A percentile compares a stretch with the other conserved stretches of the same genome.
These are phyloP conservation scores for Piedraia hortae DNA, from an alignment of 2,329 filamentous ascomycete species.

Conservation along the genomic window DNA sequence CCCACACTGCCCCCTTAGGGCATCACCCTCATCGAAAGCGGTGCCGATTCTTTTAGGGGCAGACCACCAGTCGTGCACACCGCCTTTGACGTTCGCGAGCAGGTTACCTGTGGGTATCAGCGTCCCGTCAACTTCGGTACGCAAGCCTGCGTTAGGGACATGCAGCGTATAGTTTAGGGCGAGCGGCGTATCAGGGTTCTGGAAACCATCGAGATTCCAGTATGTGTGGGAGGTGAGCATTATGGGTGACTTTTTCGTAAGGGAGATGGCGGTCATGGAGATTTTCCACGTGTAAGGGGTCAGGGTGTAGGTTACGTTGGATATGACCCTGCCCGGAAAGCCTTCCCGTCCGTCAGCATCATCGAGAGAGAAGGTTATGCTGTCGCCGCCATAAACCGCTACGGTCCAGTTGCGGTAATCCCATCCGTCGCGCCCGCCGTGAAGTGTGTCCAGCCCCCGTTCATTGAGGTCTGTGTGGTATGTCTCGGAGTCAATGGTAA, in stretches of 20 bases:
- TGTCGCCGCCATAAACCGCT: slow-evolving; percentile 34
- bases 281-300: slow-evolving; percentile 36
- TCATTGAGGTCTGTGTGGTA: slow-evolving; percentile 25
- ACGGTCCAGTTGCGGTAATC: slow-evolving; percentile 50
- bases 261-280: slow-evolving; percentile 41
- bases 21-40: slow-evolving; percentile 4
- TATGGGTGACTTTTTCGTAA: slow-evolving; percentile 52
- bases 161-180: slow-evolving; percentile 45
- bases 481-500: slow-evolving; percentile 20
- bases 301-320: slow-evolving; percentile 47
- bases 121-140: slow-evolving; percentile 9
- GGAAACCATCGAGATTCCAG: slow-evolving; percentile 61
- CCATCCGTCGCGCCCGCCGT: slow-evolving; percentile 24
- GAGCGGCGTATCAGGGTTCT: slow-evolving; percentile 38
- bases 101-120: slow-evolving; percentile 12
- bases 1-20: slow-evolving; percentile 2
- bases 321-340: slow-evolving; percentile 51
- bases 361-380: slow-evolving; percentile 48
- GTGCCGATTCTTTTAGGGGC: slow-evolving; percentile 6
- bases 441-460: slow-evolving; percentile 24
- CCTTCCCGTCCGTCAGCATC: slow-evolving; percentile 41
- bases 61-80: slow-evolving; percentile 8
- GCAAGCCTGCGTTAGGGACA: slow-evolving; percentile 31
- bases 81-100: slow-evolving; percentile 16
- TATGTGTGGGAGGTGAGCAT: slow-evolving; percentile 55